Evolutionary conservation across 176 grass and related monocot genomes (phyloP).

Genomic region (Oryza glaberrima): DNA sequence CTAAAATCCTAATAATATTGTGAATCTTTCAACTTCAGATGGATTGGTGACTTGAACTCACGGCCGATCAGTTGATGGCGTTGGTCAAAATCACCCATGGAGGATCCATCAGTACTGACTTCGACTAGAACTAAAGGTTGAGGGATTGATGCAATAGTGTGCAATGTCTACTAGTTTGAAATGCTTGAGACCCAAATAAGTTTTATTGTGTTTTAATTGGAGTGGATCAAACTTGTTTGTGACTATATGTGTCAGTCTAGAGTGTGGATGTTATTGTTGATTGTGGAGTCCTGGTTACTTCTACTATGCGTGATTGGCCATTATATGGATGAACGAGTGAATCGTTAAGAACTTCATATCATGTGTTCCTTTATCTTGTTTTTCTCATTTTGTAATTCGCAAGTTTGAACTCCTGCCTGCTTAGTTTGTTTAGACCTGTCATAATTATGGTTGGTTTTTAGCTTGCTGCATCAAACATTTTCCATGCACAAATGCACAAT

Average conservation of each 20-base stretch:
- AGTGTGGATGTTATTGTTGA: not conserved
- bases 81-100: not conserved
- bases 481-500: not conserved
- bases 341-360: not conserved
- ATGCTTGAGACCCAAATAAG: not conserved
- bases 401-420: not conserved
- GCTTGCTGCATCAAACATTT: not conserved
- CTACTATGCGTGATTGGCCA: not conserved
- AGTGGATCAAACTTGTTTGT: not conserved
- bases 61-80: not conserved
- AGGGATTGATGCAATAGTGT: not conserved
- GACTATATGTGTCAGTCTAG: not conserved
- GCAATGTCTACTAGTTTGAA: not conserved
- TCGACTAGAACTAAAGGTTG: not conserved
- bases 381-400: not conserved
- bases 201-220: not conserved
- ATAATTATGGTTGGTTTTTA: not conserved
- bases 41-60: not conserved
- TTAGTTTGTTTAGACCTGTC: not conserved
- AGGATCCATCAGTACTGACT: not conserved
- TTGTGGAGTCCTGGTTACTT: not conserved
- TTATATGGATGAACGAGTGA: not conserved
- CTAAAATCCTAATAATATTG: not conserved
- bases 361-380: not conserved
- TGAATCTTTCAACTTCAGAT: not conserved